Evolutionary conservation across 164 flowering plant species (phyloP).

Genomic region (Aristolochia californica): DNA sequence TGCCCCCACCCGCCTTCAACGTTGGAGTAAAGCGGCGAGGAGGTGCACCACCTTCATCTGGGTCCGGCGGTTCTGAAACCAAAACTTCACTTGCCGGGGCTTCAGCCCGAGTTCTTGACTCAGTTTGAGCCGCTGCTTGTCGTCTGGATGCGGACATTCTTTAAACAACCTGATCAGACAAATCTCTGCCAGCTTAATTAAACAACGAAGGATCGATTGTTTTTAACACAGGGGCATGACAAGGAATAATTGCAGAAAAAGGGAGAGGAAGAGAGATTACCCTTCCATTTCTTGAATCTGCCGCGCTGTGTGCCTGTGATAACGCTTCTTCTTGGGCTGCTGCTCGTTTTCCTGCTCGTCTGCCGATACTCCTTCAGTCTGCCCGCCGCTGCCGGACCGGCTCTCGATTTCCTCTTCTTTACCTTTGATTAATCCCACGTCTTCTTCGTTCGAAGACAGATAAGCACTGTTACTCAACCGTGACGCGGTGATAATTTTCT

Average conservation of each 20-base stretch:
- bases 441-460: conserved; percentile 15
- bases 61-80: conserved; percentile 96
- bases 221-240: background rate
- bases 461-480: background rate
- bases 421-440: conserved; percentile 19
- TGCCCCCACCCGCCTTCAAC: background rate
- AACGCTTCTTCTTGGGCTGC: conserved; percentile 66
- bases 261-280: conserved; percentile 24
- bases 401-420: conserved; percentile 62
- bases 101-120: conserved; percentile 85
- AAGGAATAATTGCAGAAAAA: background rate
- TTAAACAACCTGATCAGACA: conserved; percentile 46
- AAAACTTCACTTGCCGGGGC: conserved; percentile 93
- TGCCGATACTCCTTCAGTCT: conserved; percentile 34
- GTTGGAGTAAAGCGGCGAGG: background rate
- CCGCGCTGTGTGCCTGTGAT: conserved; percentile 78
- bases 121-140: conserved; percentile 74
- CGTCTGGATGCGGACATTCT: conserved; percentile 94
- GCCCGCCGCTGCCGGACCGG: conserved; percentile 79
- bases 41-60: conserved; percentile 45
- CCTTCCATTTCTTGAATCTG: conserved; percentile 98
- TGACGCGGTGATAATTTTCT: background rate
- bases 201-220: background rate
- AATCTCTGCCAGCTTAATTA: no score
- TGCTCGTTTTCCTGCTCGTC: conserved; percentile 48